Evolutionary conservation across 2,329 filamentous ascomycete genomes (phyloP).

Genomic region (Arachnopeziza araneosa): DNA sequence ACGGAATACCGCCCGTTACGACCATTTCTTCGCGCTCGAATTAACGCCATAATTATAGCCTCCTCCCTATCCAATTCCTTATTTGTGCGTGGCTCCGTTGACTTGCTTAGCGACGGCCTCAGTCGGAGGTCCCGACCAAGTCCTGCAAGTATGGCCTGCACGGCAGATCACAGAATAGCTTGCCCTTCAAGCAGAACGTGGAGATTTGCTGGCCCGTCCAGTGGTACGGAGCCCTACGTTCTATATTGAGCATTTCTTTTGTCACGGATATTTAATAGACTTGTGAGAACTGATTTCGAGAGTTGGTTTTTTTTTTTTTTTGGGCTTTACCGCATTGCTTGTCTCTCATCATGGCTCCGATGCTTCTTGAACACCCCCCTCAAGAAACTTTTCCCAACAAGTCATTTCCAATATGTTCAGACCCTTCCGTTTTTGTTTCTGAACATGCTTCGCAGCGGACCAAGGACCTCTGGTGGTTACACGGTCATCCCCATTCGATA

Average conservation of each 20-base stretch:
- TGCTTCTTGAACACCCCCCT: neutral
- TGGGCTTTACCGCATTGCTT: neutral
- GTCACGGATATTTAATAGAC: neutral
- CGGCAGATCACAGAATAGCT: neutral
- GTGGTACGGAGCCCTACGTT: neutral
- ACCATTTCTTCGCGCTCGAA: neutral
- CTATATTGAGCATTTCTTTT: neutral
- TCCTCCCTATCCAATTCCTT: neutral
- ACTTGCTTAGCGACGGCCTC: neutral
- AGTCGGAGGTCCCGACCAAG: neutral
- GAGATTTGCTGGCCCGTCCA: neutral
- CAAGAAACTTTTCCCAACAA: neutral
- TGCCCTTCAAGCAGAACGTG: neutral
- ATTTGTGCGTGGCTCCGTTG: neutral
- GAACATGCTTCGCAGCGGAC: slow-evolving; percentile 19
- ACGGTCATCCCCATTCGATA: slow-evolving; percentile 29
- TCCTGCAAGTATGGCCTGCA: neutral
- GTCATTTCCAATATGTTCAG: slow-evolving; percentile 19
- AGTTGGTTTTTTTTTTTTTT: neutral
- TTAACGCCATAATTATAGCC: neutral
- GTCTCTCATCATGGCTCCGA: neutral
- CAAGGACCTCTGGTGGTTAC: slow-evolving; percentile 29
- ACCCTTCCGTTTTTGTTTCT: slow-evolving; percentile 25
- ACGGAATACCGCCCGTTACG: neutral
- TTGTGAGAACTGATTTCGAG: neutral